A percentile compares a stretch with the other conserved stretches of the same genome.
These are phyloP conservation scores for Emericellopsis cladophorae DNA, from an alignment of 2,329 filamentous ascomycete species.

Conservation along the genomic window DNA sequence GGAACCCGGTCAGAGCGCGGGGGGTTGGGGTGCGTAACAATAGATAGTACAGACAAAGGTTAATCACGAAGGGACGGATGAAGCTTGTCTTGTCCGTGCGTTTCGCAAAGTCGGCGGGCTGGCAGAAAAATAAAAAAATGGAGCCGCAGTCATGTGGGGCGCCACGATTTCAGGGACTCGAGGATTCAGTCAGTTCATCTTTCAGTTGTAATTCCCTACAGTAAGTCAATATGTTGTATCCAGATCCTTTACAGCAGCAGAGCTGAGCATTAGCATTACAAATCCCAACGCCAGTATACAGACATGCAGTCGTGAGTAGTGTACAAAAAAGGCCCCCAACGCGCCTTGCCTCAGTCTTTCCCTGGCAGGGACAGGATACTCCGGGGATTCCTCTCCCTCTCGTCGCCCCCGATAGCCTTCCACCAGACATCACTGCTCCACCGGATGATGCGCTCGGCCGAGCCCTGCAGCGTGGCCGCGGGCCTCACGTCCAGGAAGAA, in stretches of 20 bases:
- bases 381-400: constrained; percentile 31
- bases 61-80: too few relatives aligned
- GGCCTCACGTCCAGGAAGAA: constrained; percentile 94
- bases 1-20: too few relatives aligned
- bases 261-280: constrained; percentile 2
- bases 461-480: constrained; percentile 68
- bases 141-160: too few relatives aligned
- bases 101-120: too few relatives aligned
- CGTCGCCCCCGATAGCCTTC: constrained; percentile 65
- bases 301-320: constrained; percentile 1
- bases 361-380: neutral
- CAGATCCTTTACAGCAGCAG: neutral
- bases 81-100: too few relatives aligned
- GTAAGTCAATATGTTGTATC: too few relatives aligned
- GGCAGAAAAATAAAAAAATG: too few relatives aligned
- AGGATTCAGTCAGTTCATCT: too few relatives aligned
- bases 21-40: too few relatives aligned
- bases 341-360: neutral
- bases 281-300: neutral
- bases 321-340: neutral
- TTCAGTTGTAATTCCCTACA: too few relatives aligned
- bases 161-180: too few relatives aligned
- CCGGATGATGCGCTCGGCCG: constrained; percentile 69
- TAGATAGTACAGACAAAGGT: too few relatives aligned
- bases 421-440: constrained; percentile 96